Evolutionary conservation across 495 filamentous ascomycete species (phyloP).

Genomic region (Lasiosphaeria ovina): DNA sequence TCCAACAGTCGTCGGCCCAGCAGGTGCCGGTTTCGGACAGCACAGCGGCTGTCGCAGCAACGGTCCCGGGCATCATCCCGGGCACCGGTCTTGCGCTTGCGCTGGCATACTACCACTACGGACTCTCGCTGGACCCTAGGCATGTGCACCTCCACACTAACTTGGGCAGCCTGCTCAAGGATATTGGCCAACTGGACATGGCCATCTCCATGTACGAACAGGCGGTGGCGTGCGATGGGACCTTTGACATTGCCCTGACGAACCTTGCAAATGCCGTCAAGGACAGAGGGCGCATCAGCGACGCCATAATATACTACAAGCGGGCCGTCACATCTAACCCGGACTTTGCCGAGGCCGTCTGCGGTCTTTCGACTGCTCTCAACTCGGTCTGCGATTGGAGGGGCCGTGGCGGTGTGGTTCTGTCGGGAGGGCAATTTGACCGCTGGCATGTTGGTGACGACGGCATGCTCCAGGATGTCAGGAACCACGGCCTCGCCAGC

Average conservation of each 20-base stretch:
- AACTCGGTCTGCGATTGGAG: constrained; percentile 97
- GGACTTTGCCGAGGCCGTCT: constrained; percentile 96
- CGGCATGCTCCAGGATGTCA: constrained; percentile 78
- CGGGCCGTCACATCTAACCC: constrained; percentile 88
- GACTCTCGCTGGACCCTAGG: constrained; percentile 75
- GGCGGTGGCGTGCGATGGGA: constrained; percentile 84
- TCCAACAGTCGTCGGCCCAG: constrained; percentile 70
- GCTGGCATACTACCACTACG: constrained; percentile 92
- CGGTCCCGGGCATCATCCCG: constrained; percentile 76
- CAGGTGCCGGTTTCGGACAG: constrained; percentile 24
- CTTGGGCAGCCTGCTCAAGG: constrained; percentile 90
- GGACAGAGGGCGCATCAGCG: constrained; percentile 86
- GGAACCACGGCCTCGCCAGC: constrained; percentile 53
- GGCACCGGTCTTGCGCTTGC: constrained; percentile 88
- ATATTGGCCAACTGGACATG: constrained; percentile 87
- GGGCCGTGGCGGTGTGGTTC: constrained; percentile 80
- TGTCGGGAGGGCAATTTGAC: constrained; percentile 69
- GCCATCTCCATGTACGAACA: constrained; percentile 98
- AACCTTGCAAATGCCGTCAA: constrained; percentile 98
- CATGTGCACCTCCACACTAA: constrained; percentile 99
- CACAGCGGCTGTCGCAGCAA: constrained; percentile 34
- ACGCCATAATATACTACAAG: constrained; percentile 90
- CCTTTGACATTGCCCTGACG: constrained; percentile 94
- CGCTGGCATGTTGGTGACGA: constrained; percentile 92
- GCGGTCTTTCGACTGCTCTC: constrained; percentile 90